Base-by-base conservation (phyloP, 768 basidiomycete genomes). In the Leucocoprinus birnbaumii region DNA sequence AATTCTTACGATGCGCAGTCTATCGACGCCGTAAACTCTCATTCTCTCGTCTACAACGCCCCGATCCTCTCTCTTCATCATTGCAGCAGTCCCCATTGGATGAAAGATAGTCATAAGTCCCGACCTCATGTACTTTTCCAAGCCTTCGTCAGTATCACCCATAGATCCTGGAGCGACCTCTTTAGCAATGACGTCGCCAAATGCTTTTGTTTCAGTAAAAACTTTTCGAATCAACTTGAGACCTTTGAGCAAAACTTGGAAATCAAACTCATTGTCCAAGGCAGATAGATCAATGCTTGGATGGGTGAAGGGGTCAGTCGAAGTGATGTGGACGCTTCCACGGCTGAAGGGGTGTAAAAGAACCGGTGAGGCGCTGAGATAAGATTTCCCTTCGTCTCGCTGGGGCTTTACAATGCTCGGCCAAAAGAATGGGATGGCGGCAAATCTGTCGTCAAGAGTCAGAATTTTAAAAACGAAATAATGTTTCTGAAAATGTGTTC, bases 331-430 rank as follows among this genome's bases (percentile, higher is more conserved):
- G 46, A 79, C 64, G n/a, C 61, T 65, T 16, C 78, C 78, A 24
- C 74, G 66, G 31, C 69, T 69, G 60, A 70, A 62, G 4, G 72
- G 71, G 58, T 69, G 72, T 54, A 69, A 68, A 2, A 68, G 58
- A 18, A 54, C 43, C 11, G 52, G 22, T 27, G 51, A 27, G 24
- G 63, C 25, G 22, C 41, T 31, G 18, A 59, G 26, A 18, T 56
- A 56, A 19, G 31, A 44, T 51, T 44, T 56, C 11, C 49, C 48
- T 3, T 25, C 24, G n/a, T 49, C 41, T 5, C 41, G 21, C n/a
- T 27, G 19, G 5, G 55, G 48, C 37, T 49, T 34, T 7, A 34
- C 18, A 10, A 22, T 10, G 21, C n/a, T 56, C 18, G 55, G 48
- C 24, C 24, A 43, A 42, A 56, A 56, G 19, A 31, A 19, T 10